Percentiles rank a stretch among this genome's conserved stretches.
phyloP scores from a whole-genome alignment of 1,284 basidiomycete species.

The Pterulicium gracile region DNA sequence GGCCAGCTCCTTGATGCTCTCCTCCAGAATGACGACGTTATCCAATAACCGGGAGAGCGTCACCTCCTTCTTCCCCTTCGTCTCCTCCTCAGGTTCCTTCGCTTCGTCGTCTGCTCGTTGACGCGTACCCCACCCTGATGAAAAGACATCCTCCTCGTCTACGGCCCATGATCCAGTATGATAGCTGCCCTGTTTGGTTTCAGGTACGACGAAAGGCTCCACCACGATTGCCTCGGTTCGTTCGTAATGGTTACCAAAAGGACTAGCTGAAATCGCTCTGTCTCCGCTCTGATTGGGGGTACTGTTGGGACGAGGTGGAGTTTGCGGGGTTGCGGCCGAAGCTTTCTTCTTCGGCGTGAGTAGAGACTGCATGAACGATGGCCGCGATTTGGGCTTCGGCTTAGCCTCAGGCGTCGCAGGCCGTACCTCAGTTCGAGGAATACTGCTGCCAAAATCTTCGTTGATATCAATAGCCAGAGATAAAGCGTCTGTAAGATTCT shows the following conservation, averaged over 20 bases:
- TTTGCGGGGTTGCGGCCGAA: constrained; percentile 22
- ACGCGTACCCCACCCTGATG: constrained; percentile 42
- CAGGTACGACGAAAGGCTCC: constrained; percentile 57
- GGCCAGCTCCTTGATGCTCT: constrained; percentile 89
- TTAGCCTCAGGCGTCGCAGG: constrained; percentile 27
- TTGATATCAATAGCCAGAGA: constrained; percentile 57
- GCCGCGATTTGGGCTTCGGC: constrained; percentile 41
- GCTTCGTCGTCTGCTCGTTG: constrained; percentile 8
- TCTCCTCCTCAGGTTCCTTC: constrained; percentile 17
- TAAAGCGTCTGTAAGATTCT: constrained; percentile 88
- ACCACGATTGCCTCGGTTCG: constrained; percentile 64
- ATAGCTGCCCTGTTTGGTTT: constrained; percentile 54
- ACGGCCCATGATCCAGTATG: constrained; percentile 37
- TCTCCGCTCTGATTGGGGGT: constrained; percentile 28
- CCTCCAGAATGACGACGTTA: constrained; percentile 92
- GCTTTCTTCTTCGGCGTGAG: constrained; percentile 67
- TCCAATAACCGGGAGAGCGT: constrained; percentile 83
- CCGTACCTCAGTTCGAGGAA: constrained; percentile 10
- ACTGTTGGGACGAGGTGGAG: constrained; percentile 20
- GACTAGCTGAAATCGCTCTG: constrained; percentile 53
- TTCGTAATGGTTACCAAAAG: constrained; percentile 80
- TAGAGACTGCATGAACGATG: constrained; percentile 64
- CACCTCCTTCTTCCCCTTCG: constrained; percentile 27
- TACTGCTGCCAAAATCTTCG: constrained; percentile 20
- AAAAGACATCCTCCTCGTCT: constrained; percentile 61